Conservation (phyloP, 768 basidiomycete species). For the Polyporus arcularius region DNA sequence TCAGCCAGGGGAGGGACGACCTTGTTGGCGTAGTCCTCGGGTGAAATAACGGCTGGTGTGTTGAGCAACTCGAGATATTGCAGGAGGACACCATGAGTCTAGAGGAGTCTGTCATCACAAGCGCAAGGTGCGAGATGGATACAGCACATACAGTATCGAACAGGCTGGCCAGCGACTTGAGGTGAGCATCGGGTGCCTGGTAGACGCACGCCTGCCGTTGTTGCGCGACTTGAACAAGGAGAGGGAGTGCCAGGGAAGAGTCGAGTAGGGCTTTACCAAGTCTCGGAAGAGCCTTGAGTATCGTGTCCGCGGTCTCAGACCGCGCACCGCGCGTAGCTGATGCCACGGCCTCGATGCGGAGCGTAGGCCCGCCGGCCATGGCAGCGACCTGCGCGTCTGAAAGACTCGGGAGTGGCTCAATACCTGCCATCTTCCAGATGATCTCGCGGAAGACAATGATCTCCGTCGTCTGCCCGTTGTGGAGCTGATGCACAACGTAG, state of each 20-base stretch:
- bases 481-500: conserved; percentile 90
- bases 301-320: conserved; percentile 64
- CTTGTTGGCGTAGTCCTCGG: conserved; percentile 72
- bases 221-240: conserved; percentile 90
- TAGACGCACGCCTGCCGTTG: conserved; percentile 86
- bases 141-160: conserved; percentile 79
- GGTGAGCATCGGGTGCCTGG: conserved; percentile 68
- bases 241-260: conserved; percentile 76
- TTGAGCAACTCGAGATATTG: conserved; percentile 92
- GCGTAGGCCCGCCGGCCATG: conserved; percentile 87
- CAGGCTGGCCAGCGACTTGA: conserved; percentile 84
- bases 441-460: conserved; percentile 90
- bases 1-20: conserved; percentile 76
- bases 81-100: conserved; percentile 90
- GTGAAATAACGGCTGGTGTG: conserved; percentile 62
- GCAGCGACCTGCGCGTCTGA: conserved; percentile 87
- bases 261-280: conserved; percentile 68
- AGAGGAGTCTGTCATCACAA: conserved; percentile 9
- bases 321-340: conserved; percentile 74
- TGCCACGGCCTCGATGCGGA: conserved; percentile 89
- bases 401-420: conserved; percentile 86
- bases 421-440: conserved; percentile 94
- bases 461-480: conserved; percentile 81
- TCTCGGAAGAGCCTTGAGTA: conserved; percentile 65
- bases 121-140: conserved; percentile 4